Evolutionary conservation across 1,284 basidiomycete species (phyloP), one percentile per base, ranked within the genome.

Genomic region (Ganoderma lucidum): DNA sequence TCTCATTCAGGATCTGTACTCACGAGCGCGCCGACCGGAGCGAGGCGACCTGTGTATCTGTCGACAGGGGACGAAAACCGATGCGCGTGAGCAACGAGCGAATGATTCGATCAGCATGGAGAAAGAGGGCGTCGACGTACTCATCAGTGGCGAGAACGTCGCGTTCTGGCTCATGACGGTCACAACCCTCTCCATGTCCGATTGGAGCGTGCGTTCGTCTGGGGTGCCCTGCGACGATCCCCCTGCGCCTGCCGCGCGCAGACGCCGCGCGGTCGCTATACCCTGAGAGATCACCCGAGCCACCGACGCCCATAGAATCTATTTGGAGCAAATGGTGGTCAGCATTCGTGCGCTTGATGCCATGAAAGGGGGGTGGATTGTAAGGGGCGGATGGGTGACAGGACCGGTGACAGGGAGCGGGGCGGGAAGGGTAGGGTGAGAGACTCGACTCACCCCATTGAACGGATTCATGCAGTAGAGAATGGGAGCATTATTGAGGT

Each of bases 281-380:
- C 48, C 67, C 39, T 73, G 70, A 5, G 65, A 63, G 32, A 73
- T 69, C 65, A 73, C 70, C n/a, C 63, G 66, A 3, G 66, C 72
- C n/a, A 73, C 65, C 3, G 70, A 69, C 51, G 63, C 59, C 72
- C 70, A 73, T 6, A 73, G 58, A 37, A 73, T 73, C 72, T 73
- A 61, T 41, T 8, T 12, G 10, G 10, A 17, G 51, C 10, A 23
- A 14, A 8, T 12, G 12, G 17, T 37, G 4, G 59, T 72, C 41
- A 70, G 67, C 48, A 28, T 23, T 32, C 56, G 56, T 39, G 35
- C 19, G 35, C 15, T 39, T 10, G 3, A 35, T 37, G 9, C 8
- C 19, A 14, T 6, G 35, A 35, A 15, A 9, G 56, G 35, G 35
- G 19, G 3, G 32, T 19, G 56, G 19, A n/a, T 35, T n/a, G 35